A percentile compares a stretch with the other conserved stretches of the same genome.
phyloP scores from a whole-genome alignment of 2,329 filamentous ascomycete species.

The Neofusicoccum ribis region DNA sequence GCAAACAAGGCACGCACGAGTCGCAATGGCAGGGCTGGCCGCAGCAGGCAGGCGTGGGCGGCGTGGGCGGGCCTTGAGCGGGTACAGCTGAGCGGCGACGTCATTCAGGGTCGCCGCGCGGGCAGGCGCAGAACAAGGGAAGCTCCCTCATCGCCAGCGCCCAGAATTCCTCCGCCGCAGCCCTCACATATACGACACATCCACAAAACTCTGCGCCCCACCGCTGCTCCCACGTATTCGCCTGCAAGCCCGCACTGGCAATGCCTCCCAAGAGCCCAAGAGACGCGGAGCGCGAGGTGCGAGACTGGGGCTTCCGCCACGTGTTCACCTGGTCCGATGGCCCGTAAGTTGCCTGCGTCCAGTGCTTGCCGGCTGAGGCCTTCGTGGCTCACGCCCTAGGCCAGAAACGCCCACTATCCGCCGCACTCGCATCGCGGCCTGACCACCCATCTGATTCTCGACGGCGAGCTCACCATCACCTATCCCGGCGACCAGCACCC shows the following conservation, averaged over 20 bases:
- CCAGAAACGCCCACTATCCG: conserved; percentile 66
- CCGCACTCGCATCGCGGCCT: conserved; percentile 65
- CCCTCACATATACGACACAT: not conserved
- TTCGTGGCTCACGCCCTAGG: conserved; percentile 20
- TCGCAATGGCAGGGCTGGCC: not conserved
- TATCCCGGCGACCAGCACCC: conserved; percentile 62
- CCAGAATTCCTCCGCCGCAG: not conserved
- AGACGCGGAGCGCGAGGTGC: conserved; percentile 62
- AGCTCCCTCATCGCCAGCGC: not conserved
- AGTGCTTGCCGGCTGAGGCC: not conserved
- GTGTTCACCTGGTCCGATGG: conserved; percentile 73
- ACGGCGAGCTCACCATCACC: conserved; percentile 64
- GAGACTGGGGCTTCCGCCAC: conserved; percentile 66
- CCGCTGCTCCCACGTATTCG: not conserved
- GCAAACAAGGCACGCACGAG: not conserved
- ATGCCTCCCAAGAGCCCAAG: conserved; percentile 43
- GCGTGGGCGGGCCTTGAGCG: too few species aligned
- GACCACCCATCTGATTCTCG: conserved; percentile 69
- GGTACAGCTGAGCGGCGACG: conserved; percentile 1
- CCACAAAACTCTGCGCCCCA: conserved; percentile 6
- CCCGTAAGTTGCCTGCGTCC: conserved; percentile 55
- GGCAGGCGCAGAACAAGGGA: not conserved
- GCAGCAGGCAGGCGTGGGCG: not conserved
- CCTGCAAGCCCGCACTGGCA: not conserved
- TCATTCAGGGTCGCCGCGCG: not conserved